A percentile compares a stretch with the other conserved stretches of the same genome.
Conservation (phyloP, 352 stramenopile species). For the Globisporangium nodosum region DNA sequence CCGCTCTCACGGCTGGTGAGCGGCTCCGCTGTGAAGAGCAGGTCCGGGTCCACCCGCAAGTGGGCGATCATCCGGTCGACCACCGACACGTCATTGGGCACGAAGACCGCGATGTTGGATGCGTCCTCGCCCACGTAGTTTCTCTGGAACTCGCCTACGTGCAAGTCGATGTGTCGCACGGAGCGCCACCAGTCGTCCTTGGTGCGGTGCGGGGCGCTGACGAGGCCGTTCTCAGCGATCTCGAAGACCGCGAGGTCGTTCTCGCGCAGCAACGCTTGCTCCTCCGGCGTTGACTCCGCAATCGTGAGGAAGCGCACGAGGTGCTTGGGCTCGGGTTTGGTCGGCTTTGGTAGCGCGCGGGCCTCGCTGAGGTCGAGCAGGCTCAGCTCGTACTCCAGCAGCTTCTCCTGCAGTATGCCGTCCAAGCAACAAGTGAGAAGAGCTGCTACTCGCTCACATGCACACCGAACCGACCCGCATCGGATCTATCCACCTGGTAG, state of each 20-base stretch:
- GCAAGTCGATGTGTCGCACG: constrained; percentile 67
- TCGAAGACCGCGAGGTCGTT: constrained; percentile 42
- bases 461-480: too few species aligned
- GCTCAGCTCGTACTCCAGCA: constrained; percentile 80
- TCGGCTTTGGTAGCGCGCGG: constrained; percentile 19
- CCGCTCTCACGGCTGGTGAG: constrained; percentile 4
- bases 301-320: constrained; percentile 41
- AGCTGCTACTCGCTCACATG: neutral
- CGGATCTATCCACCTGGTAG: constrained; percentile 47
- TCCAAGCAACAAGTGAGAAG: neutral
- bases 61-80: constrained; percentile 49
- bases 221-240: constrained; percentile 48
- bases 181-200: constrained; percentile 49
- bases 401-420: constrained; percentile 42
- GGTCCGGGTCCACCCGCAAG: constrained; percentile 46
- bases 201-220: constrained; percentile 51
- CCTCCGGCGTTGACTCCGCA: constrained; percentile 8
- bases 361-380: constrained; percentile 20
- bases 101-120: constrained; percentile 77
- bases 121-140: constrained; percentile 44
- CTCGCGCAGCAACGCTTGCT: constrained; percentile 26
- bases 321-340: constrained; percentile 35
- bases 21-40: constrained; percentile 36
- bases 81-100: constrained; percentile 43
- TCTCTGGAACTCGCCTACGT: constrained; percentile 39